Evolutionary conservation across 1,284 basidiomycete genomes (phyloP).

Genomic region (Puccinia coronata): DNA sequence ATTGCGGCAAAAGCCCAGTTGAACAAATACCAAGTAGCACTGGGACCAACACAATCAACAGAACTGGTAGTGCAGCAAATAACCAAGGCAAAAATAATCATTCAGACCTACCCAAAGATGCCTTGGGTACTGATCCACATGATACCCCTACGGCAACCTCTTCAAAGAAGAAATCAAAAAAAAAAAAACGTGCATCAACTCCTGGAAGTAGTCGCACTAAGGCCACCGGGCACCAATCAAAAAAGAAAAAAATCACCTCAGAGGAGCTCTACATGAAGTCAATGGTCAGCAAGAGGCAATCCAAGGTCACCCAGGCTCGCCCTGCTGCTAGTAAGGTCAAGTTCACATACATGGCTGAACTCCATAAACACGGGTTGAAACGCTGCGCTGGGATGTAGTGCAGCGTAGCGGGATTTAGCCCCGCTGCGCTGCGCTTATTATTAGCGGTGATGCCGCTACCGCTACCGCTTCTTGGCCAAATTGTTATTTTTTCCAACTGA

Average conservation of each 20-base stretch:
- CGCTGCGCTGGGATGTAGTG: too few relatives aligned
- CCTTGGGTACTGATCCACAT: background rate
- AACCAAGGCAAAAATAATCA: too few relatives aligned
- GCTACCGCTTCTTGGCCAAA: too few relatives aligned
- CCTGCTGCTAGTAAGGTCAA: background rate
- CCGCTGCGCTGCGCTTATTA: too few relatives aligned
- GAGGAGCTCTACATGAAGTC: conserved; percentile 4
- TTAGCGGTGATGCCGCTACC: too few relatives aligned
- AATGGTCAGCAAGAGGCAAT: background rate
- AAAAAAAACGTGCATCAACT: background rate
- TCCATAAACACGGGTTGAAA: background rate
- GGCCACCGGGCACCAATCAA: background rate
- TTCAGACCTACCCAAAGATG: background rate
- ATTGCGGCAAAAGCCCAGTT: too few relatives aligned
- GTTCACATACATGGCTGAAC: background rate
- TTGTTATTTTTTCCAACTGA: too few relatives aligned
- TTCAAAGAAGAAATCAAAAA: background rate
- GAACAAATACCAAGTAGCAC: background rate
- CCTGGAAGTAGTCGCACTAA: background rate
- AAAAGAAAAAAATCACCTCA: background rate
- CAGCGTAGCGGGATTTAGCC: too few relatives aligned
- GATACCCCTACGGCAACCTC: background rate
- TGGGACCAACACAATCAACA: conserved; percentile 9
- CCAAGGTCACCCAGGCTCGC: background rate
- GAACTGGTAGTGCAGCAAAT: too few relatives aligned